Conservation (phyloP, 2,329 filamentous ascomycete species). For the Alternaria sp. region DNA sequence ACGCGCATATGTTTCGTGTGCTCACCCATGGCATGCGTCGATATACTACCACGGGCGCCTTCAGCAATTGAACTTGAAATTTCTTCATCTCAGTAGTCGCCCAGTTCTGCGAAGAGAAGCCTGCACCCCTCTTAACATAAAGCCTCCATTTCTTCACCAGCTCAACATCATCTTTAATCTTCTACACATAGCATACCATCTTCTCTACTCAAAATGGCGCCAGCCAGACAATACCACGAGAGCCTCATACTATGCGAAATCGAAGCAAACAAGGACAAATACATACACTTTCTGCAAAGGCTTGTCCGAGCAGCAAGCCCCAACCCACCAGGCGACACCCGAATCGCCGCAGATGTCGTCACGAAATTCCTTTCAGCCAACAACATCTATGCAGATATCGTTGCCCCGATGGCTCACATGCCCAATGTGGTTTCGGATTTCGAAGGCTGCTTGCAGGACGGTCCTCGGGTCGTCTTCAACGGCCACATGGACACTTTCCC, state of each 20-base stretch:
- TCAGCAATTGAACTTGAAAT: background rate
- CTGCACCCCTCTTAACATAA: background rate
- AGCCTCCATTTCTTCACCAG: background rate
- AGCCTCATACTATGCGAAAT: background rate
- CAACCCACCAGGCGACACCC: background rate
- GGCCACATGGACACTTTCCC: background rate
- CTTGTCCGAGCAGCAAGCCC: background rate
- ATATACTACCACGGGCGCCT: background rate
- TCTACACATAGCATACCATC: background rate
- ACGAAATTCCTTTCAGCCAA: background rate
- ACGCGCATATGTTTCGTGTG: background rate
- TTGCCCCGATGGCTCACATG: background rate
- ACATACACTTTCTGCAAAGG: background rate
- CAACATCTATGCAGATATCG: background rate
- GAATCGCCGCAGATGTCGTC: background rate
- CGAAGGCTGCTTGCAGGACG: background rate
- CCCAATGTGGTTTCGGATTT: background rate
- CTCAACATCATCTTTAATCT: background rate
- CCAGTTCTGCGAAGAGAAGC: background rate
- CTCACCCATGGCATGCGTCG: background rate
- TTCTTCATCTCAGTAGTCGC: background rate
- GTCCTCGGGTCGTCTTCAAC: background rate
- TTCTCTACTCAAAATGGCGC: background rate
- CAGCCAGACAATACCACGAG: background rate
- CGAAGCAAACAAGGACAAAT: background rate